Evolutionary conservation across 495 filamentous ascomycete genomes (phyloP).

Genomic region (Chaetomium cochliodes): DNA sequence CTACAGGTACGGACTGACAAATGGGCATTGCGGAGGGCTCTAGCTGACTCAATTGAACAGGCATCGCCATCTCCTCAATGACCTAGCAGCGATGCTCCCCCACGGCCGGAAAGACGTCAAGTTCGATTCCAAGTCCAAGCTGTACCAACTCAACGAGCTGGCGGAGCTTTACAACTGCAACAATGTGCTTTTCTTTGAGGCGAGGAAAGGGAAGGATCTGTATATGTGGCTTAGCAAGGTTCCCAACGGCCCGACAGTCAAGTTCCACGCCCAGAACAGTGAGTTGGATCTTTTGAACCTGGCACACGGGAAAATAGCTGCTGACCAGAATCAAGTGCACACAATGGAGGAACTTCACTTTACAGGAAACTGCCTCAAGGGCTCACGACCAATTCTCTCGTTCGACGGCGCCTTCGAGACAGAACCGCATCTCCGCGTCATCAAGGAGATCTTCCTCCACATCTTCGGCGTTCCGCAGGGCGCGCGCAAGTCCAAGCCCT

Average conservation of each 20-base stretch:
- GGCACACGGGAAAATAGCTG: neutral
- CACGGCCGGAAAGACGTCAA: conserved; percentile 94
- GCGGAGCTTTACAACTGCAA: conserved; percentile 99
- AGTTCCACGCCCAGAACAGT: conserved; percentile 73
- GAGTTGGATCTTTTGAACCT: conserved; percentile 1
- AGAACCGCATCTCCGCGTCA: conserved; percentile 65
- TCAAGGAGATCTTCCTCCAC: conserved; percentile 85
- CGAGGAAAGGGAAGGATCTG: conserved; percentile 87
- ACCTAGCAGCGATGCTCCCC: conserved; percentile 83
- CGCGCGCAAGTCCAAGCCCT: conserved; percentile 87
- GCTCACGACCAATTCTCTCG: conserved; percentile 88
- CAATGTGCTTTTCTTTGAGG: conserved; percentile 96
- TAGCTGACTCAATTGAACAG: conserved; percentile 42
- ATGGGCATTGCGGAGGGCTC: neutral
- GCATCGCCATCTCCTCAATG: conserved; percentile 89
- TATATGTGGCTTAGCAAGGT: conserved; percentile 93
- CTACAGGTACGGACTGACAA: conserved; percentile 56
- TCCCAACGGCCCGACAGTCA: conserved; percentile 92
- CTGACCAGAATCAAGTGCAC: conserved; percentile 56
- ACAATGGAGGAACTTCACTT: conserved; percentile 97
- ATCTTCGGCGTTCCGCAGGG: conserved; percentile 92
- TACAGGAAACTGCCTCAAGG: conserved; percentile 93
- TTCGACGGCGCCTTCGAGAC: conserved; percentile 86
- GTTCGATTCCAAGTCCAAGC: conserved; percentile 91
- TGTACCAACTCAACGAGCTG: conserved; percentile 90